Base-by-base conservation (phyloP, 1,139 yeast genomes). In the Blastobotrys serpentis region DNA sequence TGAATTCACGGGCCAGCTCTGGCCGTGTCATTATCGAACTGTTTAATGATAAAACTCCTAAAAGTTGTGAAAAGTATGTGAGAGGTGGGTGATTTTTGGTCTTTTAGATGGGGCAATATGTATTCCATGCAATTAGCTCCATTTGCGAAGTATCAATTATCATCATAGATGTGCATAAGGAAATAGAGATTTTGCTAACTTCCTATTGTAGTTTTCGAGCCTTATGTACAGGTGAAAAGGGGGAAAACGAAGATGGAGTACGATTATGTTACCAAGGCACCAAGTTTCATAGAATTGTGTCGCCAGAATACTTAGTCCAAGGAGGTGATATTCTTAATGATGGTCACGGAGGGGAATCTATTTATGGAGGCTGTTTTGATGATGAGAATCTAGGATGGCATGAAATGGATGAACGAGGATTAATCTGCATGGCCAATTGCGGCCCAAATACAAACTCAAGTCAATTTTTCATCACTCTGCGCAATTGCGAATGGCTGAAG, bases 21-120 rank as follows among this genome's bases (percentile, higher is more conserved):
- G 95, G 95, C 0, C 71, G 95, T 49, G 67, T 87, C 1, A 88
- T 86, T 1, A 60, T 82, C 25, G 84, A 84, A 61, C 71, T 86
- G 18, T 73, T 64, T 47, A 54, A 55, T 1, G 69, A 68, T 5
- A 53, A 61, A 44, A 90, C 94, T 0, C 94, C 95, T 2, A 71
- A 72, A 49, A 73, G 90, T 0, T 61, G 74, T 1, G 68, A 71
- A 37, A 82, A 82, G 66, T 84, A 84, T 58, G 58, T 72, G 26
- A 23, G 26, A 23, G n/a, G n/a, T n/a, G n/a, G n/a, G n/a, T n/a
- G n/a, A n/a, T n/a, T n/a, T n/a, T n/a, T n/a, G n/a, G n/a, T n/a
- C n/a, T n/a, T n/a, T n/a, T n/a, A n/a, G n/a, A n/a, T n/a, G n/a
- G n/a, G n/a, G n/a, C n/a, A n/a, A n/a, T n/a, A n/a, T n/a, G n/a